Conservation (phyloP, 257 asterid species). For the Jacaranda mimosifolia region DNA sequence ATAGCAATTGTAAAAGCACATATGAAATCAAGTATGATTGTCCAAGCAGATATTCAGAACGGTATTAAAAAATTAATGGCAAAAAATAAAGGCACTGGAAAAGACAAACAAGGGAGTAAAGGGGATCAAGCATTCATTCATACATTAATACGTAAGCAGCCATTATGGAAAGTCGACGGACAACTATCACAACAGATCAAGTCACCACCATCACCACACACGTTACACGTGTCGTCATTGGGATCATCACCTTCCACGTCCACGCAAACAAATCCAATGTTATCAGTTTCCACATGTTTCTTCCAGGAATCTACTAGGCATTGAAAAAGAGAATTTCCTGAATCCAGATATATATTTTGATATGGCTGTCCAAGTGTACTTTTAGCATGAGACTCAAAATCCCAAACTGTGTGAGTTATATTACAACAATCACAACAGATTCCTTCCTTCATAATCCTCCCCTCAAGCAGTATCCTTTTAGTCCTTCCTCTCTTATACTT, state of each 20-base stretch:
- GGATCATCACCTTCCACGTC: conserved; percentile 87
- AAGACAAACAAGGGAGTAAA: conserved; percentile 13
- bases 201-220: conserved; percentile 97
- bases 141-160: conserved; percentile 86
- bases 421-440: conserved; percentile 84
- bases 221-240: conserved; percentile 89
- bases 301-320: conserved; percentile 85
- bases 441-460: conserved; percentile 78
- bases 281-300: conserved; percentile 57
- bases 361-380: conserved; percentile 59
- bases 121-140: conserved; percentile 42
- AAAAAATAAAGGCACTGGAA: conserved; percentile 22
- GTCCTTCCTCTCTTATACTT: conserved; percentile 56
- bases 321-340: conserved; percentile 73
- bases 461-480: conserved; percentile 52
- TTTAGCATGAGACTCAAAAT: conserved; percentile 82
- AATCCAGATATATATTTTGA: conserved; percentile 60
- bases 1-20: neutral
- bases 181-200: conserved; percentile 95
- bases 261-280: conserved; percentile 64
- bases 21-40: conserved; percentile 16
- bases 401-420: conserved; percentile 48
- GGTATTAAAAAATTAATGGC: conserved; percentile 27
- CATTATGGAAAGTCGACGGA: conserved; percentile 93
- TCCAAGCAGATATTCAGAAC: conserved; percentile 35